Evolutionary conservation across 257 asterid genomes (phyloP).

Genomic region (Vinca minor): DNA sequence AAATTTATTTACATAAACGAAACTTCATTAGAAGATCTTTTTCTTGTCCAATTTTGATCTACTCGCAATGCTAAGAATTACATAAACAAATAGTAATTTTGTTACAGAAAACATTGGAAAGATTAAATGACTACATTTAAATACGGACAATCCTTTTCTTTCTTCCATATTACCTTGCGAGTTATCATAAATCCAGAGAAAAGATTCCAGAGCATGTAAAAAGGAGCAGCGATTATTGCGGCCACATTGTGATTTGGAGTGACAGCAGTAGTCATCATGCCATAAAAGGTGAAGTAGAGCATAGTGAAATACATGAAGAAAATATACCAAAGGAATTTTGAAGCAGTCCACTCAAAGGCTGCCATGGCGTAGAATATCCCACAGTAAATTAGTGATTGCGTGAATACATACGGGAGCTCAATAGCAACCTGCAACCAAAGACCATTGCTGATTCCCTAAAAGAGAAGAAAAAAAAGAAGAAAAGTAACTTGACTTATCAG

Average conservation of each 20-base stretch:
- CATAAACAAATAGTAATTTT: neutral
- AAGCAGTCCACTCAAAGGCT: constrained; percentile 61
- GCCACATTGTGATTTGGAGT: constrained; percentile 93
- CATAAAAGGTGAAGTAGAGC: constrained; percentile 82
- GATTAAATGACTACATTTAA: too few species aligned
- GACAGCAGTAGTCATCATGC: constrained; percentile 97
- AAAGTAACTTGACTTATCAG: neutral
- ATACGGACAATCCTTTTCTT: neutral
- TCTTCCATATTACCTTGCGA: constrained; percentile 53
- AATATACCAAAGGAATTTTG: constrained; percentile 60
- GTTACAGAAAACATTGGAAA: neutral
- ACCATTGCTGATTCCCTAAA: neutral
- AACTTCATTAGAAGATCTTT: too few species aligned
- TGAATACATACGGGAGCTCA: constrained; percentile 76
- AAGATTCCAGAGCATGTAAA: constrained; percentile 95
- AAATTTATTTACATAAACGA: neutral
- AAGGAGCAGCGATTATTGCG: constrained; percentile 76
- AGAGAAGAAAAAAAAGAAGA: constrained; percentile 2
- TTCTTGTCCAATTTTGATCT: too few species aligned
- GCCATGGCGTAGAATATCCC: constrained; percentile 75
- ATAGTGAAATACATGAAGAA: constrained; percentile 75
- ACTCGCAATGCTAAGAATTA: neutral
- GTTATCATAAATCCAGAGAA: constrained; percentile 95
- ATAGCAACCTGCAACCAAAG: constrained; percentile 58
- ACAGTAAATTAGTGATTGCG: constrained; percentile 60